Evolutionary conservation across 495 filamentous ascomycete genomes (phyloP), one percentile per base, ranked within the genome.

Genomic region (Annulohypoxylon maeteangense): DNA sequence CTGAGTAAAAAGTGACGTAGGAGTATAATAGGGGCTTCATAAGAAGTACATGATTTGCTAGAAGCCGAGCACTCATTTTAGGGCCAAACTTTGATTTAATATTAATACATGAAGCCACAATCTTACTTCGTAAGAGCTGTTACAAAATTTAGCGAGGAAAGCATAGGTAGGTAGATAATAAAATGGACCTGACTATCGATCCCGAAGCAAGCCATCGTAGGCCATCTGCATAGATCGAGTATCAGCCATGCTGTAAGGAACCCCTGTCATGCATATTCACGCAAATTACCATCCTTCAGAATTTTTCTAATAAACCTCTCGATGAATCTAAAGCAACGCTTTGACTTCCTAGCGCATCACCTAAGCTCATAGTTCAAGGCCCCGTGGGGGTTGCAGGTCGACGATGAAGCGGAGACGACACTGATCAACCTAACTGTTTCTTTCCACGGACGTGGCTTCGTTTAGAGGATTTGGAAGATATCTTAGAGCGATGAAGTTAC

Each of bases 291-390:
- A 60, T 34, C 20, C 23, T 59, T 42, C 20, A 23, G 36, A 56
- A 6, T 40, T 51, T 51, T 18, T 3, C 42, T 22, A n/a, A 48
- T 38, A 36, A 14, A 57, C 45, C 29, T 63, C 22, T 54, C 23
- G 66, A 27, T 20, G 25, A 36, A 54, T 38, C 53, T 20, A 55
- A 54, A 20, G 53, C 25, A 45, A n/a, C 58, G 64, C 69, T 67
- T 71, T 72, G 69, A 64, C 63, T 59, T 57, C 10, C 54, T 72
- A 72, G 69, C 16, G 64, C 20, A 55, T 53, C 36, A 59, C 53
- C 36, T 72, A 67, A 50, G 53, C 54, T 63, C 5, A 31, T 72
- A 64, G 53, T 18, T 16, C 38, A 59, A 59, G 69, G 63, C 69
- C 64, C 59, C 63, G 63, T 67, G 64, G 64, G 63, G 69, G 59